Evolutionary conservation across 1,139 yeast species (phyloP), one percentile per base, ranked within the genome.

Genomic region (Blastobotrys capitulatus): DNA sequence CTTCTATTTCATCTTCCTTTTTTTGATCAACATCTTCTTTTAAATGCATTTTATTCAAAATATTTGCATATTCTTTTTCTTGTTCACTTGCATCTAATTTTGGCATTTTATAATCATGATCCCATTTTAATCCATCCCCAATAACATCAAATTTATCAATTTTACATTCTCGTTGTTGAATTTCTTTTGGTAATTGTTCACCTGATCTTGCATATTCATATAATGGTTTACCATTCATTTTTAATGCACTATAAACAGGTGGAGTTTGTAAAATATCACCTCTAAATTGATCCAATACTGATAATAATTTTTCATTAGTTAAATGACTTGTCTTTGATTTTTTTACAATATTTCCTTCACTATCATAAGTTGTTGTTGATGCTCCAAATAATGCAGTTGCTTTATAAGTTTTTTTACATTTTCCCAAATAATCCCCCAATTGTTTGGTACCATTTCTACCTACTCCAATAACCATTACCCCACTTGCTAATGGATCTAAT

Each of bases 171-270:
- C 98, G 76, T 1, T 86, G 77, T 60, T 86, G 82, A 50, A 94
- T 88, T 19, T 83, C 78, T 49, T 79, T 78, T 0, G 98, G 98
- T 37, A 92, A 74, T 0, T 96, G 94, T 41, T 79, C 74, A 0
- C 95, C 95, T 57, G 86, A 80, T 58, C 98, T 77, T 1, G 98
- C 98, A 64, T 94, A 94, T 59, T 90, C 97, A 64, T 92, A 90
- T 49, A 94, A 70, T 5, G 96, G 95, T 67, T 84, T 89, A 26
- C 99, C 99, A 61, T 89, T 83, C 82, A 94, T 85, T 63, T 90
- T 92, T 56, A 94, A 72, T 0, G 98, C 98, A 35, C 97, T 88
- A 65, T 81, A 92, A 15, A 92, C 84, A 0, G 99, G 98, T 12
- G 99, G 98, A 1, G 95, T 86, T 67, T 94, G 99, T 59, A 77